Base-by-base conservation (phyloP, 2,329 filamentous ascomycete species). In the Claviceps arundinis region DNA sequence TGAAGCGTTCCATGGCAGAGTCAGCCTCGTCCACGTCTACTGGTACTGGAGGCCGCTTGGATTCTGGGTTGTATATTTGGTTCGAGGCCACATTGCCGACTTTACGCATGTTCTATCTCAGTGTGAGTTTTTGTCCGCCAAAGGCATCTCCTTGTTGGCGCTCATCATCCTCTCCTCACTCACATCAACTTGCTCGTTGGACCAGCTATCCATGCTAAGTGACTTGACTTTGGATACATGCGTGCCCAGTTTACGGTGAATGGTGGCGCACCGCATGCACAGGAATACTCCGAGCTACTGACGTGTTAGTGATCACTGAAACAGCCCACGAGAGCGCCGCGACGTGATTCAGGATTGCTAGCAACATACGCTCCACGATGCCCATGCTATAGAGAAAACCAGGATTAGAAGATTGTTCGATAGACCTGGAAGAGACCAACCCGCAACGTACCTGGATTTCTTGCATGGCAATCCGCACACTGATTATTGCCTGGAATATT, bases 151-250 rank as follows among this genome's bases (percentile, higher is more conserved):
- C 14, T 13, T 19, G n/a, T 17, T 34, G 46, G 19, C 13, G 6
- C 26, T 16, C 14, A 30, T 34, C 34, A 45, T 11, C 30, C 40
- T 38, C 54, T 80, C 70, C 74, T 24, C 5, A 30, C 49, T 50
- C 42, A 95, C 90, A 71, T 98, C 93, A 57, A 98, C 90, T 71
- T 98, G 93, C 55, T 97, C 93, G 63, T 85, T 84, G 48, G 87
- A 83, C 93, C 93, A 98, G 59, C 85, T 93, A 70, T 98, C 93
- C 90, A 98, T 97, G 68, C 87, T 97, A 71, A 98, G 70, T 40
- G 90, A 97, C 70, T 98, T 98, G 73, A 98, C 89, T 69, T 98
- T 98, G 59, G 90, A 96, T 57, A 98, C 89, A 69, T 98, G 93
- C 42, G 93, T 97, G 56, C 93, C 93, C 63, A 98, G 76, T 71